A percentile compares a stretch with the other conserved stretches of the same genome.
These are phyloP conservation scores for Fusarium sp. DNA, from an alignment of 2,329 filamentous ascomycete genomes.

Conservation along the genomic window DNA sequence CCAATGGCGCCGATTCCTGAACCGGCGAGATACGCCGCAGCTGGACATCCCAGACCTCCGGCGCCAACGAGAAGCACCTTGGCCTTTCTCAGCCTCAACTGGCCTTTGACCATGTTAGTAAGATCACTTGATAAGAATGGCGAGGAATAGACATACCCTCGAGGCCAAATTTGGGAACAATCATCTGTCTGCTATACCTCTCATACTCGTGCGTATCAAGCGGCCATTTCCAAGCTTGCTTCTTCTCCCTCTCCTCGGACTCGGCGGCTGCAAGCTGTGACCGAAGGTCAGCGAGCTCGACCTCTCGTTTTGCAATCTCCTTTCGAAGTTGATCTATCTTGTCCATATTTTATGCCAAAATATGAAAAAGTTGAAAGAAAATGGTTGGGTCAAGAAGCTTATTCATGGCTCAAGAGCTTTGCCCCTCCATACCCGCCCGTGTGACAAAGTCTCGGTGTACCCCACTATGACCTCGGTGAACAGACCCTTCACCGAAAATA, in stretches of 20 bases:
- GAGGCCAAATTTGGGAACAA: slow-evolving; percentile 84
- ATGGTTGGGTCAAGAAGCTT: neutral
- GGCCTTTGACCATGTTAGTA: slow-evolving; percentile 64
- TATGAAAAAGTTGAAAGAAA: neutral
- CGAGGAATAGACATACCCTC: slow-evolving; percentile 63
- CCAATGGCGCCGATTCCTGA: slow-evolving; percentile 88
- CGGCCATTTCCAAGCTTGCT: slow-evolving; percentile 70
- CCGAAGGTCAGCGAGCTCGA: slow-evolving; percentile 60
- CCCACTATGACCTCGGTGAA: slow-evolving; percentile 41
- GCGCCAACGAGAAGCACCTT: slow-evolving; percentile 86
- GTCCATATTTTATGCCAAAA: neutral
- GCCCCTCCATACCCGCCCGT: slow-evolving; percentile 32
- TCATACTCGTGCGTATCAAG: slow-evolving; percentile 80
- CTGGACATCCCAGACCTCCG: slow-evolving; percentile 91
- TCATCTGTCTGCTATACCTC: slow-evolving; percentile 91
- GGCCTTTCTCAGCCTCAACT: slow-evolving; percentile 77
- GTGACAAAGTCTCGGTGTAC: slow-evolving; percentile 34
- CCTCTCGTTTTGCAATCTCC: slow-evolving; percentile 62
- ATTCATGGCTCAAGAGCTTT: neutral
- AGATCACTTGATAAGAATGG: fast-evolving
- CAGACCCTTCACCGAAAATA: slow-evolving; percentile 42
- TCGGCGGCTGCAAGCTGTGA: slow-evolving; percentile 59
- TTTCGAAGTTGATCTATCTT: slow-evolving; percentile 55
- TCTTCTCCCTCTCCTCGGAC: slow-evolving; percentile 32
- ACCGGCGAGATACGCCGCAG: slow-evolving; percentile 91